Conservation (phyloP, 345 rosid species). For the Mangifera indica region DNA sequence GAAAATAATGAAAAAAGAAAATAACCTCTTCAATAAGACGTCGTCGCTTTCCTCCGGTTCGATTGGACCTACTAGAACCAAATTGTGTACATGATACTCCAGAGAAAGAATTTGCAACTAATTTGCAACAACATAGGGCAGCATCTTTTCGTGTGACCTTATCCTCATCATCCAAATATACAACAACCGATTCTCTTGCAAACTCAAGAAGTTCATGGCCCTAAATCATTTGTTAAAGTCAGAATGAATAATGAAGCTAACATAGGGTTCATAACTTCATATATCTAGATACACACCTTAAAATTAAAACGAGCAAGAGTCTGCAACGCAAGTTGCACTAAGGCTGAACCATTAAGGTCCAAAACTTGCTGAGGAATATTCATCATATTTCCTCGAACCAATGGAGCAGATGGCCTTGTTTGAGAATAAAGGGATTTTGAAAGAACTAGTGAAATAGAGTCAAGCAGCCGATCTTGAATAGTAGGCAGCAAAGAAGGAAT, state of each 20-base stretch:
- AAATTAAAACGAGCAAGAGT: constrained; percentile 92
- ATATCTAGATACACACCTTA: constrained; percentile 49
- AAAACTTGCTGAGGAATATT: constrained; percentile 57
- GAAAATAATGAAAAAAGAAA: neutral
- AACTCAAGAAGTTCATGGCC: constrained; percentile 89
- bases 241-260: constrained; percentile 18
- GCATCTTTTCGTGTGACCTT: constrained; percentile 87
- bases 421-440: constrained; percentile 73
- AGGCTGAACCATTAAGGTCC: constrained; percentile 65
- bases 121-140: constrained; percentile 86
- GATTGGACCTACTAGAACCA: constrained; percentile 70
- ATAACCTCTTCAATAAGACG: constrained; percentile 89
- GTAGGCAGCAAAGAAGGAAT: constrained; percentile 84
- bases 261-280: constrained; percentile 8
- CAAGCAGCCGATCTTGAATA: constrained; percentile 83
- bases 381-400: constrained; percentile 53
- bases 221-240: constrained; percentile 39
- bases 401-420: constrained; percentile 54
- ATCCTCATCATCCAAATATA: constrained; percentile 93
- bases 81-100: constrained; percentile 46
- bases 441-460: constrained; percentile 78
- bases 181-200: constrained; percentile 84
- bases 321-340: constrained; percentile 94
- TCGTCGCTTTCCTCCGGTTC: constrained; percentile 73
- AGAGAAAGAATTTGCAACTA: constrained; percentile 82